A percentile compares a stretch with the other conserved stretches of the same genome.
Conservation (phyloP, 257 asterid species). For the Vinca minor region DNA sequence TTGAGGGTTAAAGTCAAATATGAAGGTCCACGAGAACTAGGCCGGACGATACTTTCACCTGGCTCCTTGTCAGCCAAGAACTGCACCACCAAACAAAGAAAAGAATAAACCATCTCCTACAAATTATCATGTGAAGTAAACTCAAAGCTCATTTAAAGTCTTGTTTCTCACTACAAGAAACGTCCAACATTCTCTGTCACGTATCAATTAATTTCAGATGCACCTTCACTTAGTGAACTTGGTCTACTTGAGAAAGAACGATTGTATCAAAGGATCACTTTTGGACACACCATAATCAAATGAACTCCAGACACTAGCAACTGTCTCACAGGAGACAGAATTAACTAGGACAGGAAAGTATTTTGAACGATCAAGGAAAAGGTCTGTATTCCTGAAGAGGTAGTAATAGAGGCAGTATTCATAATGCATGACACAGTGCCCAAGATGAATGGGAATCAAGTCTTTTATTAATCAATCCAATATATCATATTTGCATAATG, state of each 20-base stretch:
- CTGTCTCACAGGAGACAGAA: not conserved
- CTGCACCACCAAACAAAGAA: slow-evolving; percentile 27
- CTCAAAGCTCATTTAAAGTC: not conserved
- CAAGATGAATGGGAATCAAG: not conserved
- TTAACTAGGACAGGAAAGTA: no score
- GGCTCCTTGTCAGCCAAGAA: slow-evolving; percentile 73
- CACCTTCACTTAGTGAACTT: not conserved
- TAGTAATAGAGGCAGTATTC: no score
- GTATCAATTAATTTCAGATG: not conserved
- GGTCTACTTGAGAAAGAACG: not conserved
- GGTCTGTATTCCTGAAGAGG: no score
- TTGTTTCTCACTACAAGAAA: not conserved
- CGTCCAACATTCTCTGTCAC: not conserved
- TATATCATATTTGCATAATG: not conserved
- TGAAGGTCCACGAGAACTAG: slow-evolving; percentile 90
- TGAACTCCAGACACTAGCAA: not conserved
- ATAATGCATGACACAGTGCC: not conserved
- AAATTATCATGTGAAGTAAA: not conserved
- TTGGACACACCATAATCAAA: not conserved
- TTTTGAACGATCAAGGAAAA: not conserved
- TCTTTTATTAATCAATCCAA: not conserved
- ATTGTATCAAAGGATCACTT: not conserved
- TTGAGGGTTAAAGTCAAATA: slow-evolving; percentile 74
- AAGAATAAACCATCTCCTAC: not conserved
- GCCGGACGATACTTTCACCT: slow-evolving; percentile 82